These are phyloP conservation scores for Umbellularia californica DNA, from an alignment of 164 flowering plant species.

Conservation along the genomic window DNA sequence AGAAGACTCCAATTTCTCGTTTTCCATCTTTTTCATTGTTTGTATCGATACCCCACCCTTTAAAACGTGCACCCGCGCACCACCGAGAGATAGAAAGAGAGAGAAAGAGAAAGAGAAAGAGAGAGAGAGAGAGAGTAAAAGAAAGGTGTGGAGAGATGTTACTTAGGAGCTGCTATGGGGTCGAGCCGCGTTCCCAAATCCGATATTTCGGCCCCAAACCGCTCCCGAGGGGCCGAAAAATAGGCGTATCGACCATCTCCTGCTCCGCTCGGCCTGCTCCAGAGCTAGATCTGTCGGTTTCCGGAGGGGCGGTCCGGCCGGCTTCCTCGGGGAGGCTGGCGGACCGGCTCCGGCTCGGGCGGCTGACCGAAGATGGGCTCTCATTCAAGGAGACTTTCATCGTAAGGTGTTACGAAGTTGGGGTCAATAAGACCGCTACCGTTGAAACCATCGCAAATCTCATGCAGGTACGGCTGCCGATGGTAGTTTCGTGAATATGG, in stretches of 20 bases:
- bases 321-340: slow-evolving; percentile 38
- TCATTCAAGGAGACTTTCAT: slow-evolving; percentile 90
- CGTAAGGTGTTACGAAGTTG: slow-evolving; percentile 87
- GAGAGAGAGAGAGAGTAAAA: not conserved
- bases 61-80: too few species aligned
- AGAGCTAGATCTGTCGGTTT: slow-evolving; percentile 5
- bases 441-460: slow-evolving; percentile 96
- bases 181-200: slow-evolving; percentile 3
- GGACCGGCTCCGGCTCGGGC: slow-evolving; percentile 69
- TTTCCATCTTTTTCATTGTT: too few species aligned
- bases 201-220: not conserved
- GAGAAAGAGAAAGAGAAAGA: too few species aligned
- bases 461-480: slow-evolving; percentile 56
- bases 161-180: slow-evolving; percentile 7
- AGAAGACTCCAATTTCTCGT: too few species aligned
- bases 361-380: slow-evolving; percentile 64
- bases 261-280: not conserved
- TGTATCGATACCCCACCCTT: too few species aligned
- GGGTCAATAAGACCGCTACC: slow-evolving; percentile 90
- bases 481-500: not conserved
- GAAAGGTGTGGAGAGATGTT: not conserved
- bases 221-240: not conserved
- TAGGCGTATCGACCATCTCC: not conserved
- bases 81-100: too few species aligned
- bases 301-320: not conserved